These are phyloP conservation scores for Neocatenulostroma microsporum DNA, from an alignment of 2,329 filamentous ascomycete genomes.

Conservation along the genomic window DNA sequence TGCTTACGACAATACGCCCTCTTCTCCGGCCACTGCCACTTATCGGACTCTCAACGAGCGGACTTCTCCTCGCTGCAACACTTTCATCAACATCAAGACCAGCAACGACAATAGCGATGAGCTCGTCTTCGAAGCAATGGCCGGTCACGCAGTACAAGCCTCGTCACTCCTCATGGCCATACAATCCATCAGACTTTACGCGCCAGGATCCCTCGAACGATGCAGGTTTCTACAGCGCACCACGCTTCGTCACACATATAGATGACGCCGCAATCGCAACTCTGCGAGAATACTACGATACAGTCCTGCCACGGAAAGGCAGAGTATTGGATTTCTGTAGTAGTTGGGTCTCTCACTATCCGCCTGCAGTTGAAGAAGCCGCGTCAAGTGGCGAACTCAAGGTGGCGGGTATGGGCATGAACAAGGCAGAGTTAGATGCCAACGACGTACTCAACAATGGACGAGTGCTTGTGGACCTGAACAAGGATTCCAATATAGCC, in stretches of 20 bases:
- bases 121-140: conserved; percentile 13
- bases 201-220: conserved; percentile 33
- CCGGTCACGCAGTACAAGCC: conserved; percentile 21
- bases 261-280: conserved; percentile 43
- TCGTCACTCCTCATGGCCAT: conserved; percentile 29
- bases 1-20: conserved; percentile 6
- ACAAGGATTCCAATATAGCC: conserved; percentile 30
- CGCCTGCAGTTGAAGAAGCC: conserved; percentile 26
- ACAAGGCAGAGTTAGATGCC: conserved; percentile 36
- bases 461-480: conserved; percentile 39
- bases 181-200: conserved; percentile 32
- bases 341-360: conserved; percentile 45
- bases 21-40: conserved; percentile 16
- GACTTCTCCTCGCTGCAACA: conserved; percentile 12
- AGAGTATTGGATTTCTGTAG: conserved; percentile 45
- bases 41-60: conserved; percentile 13
- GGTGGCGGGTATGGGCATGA: conserved; percentile 45
- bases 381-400: conserved; percentile 28
- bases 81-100: conserved; percentile 6
- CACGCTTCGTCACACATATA: conserved; percentile 48
- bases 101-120: conserved; percentile 6
- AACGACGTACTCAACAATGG: conserved; percentile 34
- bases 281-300: conserved; percentile 41
- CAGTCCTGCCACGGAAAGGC: conserved; percentile 34
- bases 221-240: conserved; percentile 33